Conservation (phyloP, 768 basidiomycete genomes). For the Tricholoma bakamatsutake region DNA sequence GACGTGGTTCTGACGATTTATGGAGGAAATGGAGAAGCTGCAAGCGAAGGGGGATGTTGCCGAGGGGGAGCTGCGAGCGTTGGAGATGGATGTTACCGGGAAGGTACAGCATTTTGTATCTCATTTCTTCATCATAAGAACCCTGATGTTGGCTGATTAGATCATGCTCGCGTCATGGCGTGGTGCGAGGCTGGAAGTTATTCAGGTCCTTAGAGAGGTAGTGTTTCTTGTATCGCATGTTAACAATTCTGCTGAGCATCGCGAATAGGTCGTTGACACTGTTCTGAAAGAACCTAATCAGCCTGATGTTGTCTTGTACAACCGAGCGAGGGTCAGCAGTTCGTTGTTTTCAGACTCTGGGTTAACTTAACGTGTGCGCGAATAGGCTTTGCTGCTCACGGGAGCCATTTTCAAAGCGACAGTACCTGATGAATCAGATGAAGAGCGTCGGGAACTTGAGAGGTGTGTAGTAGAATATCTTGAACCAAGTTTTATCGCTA, state of each 20-base stretch:
- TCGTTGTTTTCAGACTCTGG: neutral
- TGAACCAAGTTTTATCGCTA: neutral
- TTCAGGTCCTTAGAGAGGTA: constrained; percentile 77
- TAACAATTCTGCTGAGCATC: neutral
- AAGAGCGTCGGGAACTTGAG: constrained; percentile 92
- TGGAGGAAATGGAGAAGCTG: constrained; percentile 78
- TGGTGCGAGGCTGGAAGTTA: constrained; percentile 92
- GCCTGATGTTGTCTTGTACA: constrained; percentile 63
- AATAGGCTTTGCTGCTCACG: constrained; percentile 77
- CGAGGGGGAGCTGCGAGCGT: constrained; percentile 78
- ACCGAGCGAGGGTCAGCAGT: constrained; percentile 73
- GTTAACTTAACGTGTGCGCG: neutral
- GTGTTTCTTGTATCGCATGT: neutral
- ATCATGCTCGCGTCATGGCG: constrained; percentile 98
- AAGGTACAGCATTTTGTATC: constrained; percentile 46
- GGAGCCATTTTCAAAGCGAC: constrained; percentile 88
- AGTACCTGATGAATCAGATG: constrained; percentile 84
- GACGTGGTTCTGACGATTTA: neutral
- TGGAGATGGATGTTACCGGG: constrained; percentile 92
- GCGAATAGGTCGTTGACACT: constrained; percentile 67
- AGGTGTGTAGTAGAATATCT: constrained; percentile 46
- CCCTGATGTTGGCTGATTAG: constrained; percentile 25
- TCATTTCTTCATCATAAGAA: neutral
- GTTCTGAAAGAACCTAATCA: constrained; percentile 78
- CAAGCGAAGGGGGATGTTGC: constrained; percentile 85